Evolutionary conservation across 805 yeast genomes (phyloP).

Genomic region (Wickerhamomyces mucosus): DNA sequence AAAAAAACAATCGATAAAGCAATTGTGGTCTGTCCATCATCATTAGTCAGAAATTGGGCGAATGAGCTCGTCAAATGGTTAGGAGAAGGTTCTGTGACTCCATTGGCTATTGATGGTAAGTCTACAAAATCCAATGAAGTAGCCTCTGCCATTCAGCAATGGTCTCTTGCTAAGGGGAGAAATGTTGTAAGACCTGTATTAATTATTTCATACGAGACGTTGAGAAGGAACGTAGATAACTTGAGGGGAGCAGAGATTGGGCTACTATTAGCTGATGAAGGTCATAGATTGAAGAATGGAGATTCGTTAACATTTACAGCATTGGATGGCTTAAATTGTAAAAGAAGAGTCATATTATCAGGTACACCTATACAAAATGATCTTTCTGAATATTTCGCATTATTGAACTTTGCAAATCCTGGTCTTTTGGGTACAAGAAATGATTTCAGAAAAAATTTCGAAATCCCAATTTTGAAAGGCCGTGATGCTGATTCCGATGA

Average conservation of each 20-base stretch:
- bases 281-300: slow-evolving; percentile 77
- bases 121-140: slow-evolving; percentile 63
- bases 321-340: slow-evolving; percentile 71
- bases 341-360: slow-evolving; percentile 82
- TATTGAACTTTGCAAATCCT: slow-evolving; percentile 89
- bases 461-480: slow-evolving; percentile 68
- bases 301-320: slow-evolving; percentile 89
- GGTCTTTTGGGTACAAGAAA: slow-evolving; percentile 77
- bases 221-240: slow-evolving; percentile 74
- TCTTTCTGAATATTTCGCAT: slow-evolving; percentile 84
- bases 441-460: slow-evolving; percentile 82
- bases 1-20: slow-evolving; percentile 79
- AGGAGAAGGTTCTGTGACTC: slow-evolving; percentile 82
- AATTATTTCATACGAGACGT: slow-evolving; percentile 89
- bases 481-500: slow-evolving; percentile 89
- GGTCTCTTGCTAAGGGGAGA: slow-evolving; percentile 87
- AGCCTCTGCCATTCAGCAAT: slow-evolving; percentile 55
- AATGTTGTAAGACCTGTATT: slow-evolving; percentile 87
- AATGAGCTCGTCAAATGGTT: slow-evolving; percentile 93
- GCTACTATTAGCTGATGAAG: slow-evolving; percentile 76
- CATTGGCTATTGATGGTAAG: slow-evolving; percentile 90
- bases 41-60: slow-evolving; percentile 94
- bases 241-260: slow-evolving; percentile 77
- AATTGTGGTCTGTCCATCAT: slow-evolving; percentile 91
- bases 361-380: slow-evolving; percentile 98